Base-by-base conservation (phyloP, 805 yeast species). In the Clavispora carvajalis region DNA sequence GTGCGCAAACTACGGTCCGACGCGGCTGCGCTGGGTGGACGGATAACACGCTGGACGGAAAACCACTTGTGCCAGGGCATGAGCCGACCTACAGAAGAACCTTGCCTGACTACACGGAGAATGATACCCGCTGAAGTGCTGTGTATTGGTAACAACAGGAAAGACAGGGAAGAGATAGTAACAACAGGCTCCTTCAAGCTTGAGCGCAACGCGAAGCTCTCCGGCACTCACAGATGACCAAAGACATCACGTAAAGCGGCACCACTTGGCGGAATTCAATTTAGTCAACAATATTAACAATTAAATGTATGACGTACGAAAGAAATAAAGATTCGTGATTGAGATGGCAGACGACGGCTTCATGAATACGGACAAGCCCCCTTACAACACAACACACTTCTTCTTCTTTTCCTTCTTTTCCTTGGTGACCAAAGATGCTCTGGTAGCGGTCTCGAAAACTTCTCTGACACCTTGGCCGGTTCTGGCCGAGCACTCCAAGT, bases 401-500 rank as follows among this genome's bases (percentile, higher is more conserved):
- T 51, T 54, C 52, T 55, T 55, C 58, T 57, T 58, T 41, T 54
- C 57, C 51, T 53, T 51, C 54, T 52, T 55, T 41, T 55, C 60
- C 45, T 57, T 57, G 37, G 58, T 55, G 41, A 50, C 57, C 54
- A 58, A 54, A 10, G 62, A 58, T 19, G 61, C 61, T 45, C 59
- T 53, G 37, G 62, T 58, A 33, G 61, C 62, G 25, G 60, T 54
- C 34, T 55, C 59, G 25, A 58, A 57, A 19, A 57, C 62, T 40
- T 57, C 60, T 48, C 58, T 54, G 42, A 57, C 62, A 47, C 62
- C 62, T 38, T 52, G 55, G 34, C 60, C 60, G 34, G 62, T 57
- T 55, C 62, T 57, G 37, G 62, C 62, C 13, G 65, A 61, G 42
- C 71, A 64, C 41, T 67, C 71, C 52, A 58, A 49, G 50, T 57